phyloP scores from a whole-genome alignment of 2,329 filamentous ascomycete genomes.

The Ceratocystiopsis minuta region DNA sequence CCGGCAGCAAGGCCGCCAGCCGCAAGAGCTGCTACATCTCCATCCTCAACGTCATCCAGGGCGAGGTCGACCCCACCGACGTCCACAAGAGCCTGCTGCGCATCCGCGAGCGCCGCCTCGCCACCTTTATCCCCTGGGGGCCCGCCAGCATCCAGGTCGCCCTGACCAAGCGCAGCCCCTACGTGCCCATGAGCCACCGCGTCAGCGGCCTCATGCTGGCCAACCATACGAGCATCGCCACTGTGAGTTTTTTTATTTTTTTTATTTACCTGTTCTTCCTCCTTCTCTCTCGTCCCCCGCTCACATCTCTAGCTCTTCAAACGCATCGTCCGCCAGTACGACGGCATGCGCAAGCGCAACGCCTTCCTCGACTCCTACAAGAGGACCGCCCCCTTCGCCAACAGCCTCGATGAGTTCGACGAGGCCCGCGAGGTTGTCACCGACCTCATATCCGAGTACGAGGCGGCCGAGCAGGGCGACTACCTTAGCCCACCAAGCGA shows the following conservation, averaged over 20 bases:
- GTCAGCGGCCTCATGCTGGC: constrained; percentile 95
- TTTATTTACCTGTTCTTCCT: background rate
- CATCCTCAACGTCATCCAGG: constrained; percentile 96
- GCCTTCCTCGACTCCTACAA: constrained; percentile 95
- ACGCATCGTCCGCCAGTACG: constrained; percentile 80
- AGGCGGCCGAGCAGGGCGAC: constrained; percentile 78
- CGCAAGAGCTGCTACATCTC: constrained; percentile 99
- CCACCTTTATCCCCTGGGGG: constrained; percentile 96
- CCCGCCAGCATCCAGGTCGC: constrained; percentile 96
- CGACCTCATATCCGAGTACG: constrained; percentile 85
- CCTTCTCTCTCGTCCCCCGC: background rate
- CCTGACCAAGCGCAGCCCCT: constrained; percentile 88
- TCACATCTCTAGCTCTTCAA: constrained; percentile 54
- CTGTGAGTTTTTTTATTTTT: constrained; percentile 26
- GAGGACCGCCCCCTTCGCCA: constrained; percentile 81
- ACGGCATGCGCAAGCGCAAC: constrained; percentile 86
- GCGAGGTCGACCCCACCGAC: constrained; percentile 93
- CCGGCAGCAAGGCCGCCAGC: constrained; percentile 7
- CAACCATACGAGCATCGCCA: constrained; percentile 94
- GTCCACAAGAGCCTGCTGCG: constrained; percentile 95
- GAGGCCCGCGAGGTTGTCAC: constrained; percentile 82
- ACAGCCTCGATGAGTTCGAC: constrained; percentile 87
- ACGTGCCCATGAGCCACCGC: constrained; percentile 82
- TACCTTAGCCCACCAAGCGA: constrained; percentile 58
- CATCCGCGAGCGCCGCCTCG: constrained; percentile 82